Percentiles rank a stretch among this genome's conserved stretches.
These are phyloP conservation scores for Colletotrichum tofieldiae DNA, from an alignment of 2,329 filamentous ascomycete species.

Conservation along the genomic window DNA sequence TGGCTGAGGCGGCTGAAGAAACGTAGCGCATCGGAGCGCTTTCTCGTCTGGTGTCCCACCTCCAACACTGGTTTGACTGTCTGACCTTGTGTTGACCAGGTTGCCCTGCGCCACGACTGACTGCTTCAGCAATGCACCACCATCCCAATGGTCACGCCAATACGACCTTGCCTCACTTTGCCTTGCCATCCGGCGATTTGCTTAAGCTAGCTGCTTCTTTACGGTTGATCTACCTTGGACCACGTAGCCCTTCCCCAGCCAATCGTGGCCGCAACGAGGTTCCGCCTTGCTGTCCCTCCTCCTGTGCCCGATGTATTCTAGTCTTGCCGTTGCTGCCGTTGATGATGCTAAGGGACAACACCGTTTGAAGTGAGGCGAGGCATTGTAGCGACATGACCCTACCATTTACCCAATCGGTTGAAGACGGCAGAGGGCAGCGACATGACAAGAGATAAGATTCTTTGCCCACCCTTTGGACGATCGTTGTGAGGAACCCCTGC, in stretches of 20 bases:
- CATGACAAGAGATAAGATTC: constrained; percentile 11
- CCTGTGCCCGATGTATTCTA: constrained; percentile 12
- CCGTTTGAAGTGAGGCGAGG: background rate
- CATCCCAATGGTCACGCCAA: constrained; percentile 1
- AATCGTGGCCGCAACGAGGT: constrained; percentile 10
- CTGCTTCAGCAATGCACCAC: constrained; percentile 11
- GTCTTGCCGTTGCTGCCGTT: constrained; percentile 33
- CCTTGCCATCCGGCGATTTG: background rate
- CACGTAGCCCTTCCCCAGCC: constrained; percentile 11
- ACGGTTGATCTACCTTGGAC: constrained; percentile 6
- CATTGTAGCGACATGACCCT: background rate
- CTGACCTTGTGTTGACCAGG: constrained; percentile 16
- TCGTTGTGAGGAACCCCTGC: constrained; percentile 34
- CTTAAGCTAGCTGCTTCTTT: constrained; percentile 1
- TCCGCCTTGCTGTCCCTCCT: constrained; percentile 8
- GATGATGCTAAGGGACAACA: background rate
- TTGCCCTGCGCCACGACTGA: constrained; percentile 17
- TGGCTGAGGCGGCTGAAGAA: constrained; percentile 37
- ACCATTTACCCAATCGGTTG: background rate
- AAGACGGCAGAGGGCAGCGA: background rate
- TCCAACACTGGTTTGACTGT: constrained; percentile 17
- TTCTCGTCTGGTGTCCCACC: constrained; percentile 12
- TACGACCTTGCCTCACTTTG: background rate
- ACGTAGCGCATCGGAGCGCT: constrained; percentile 8
- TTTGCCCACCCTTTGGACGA: constrained; percentile 27